Evolutionary conservation across 2,329 filamentous ascomycete genomes (phyloP), one percentile per base, ranked within the genome.

Genomic region (Neofusicoccum cordaticola): DNA sequence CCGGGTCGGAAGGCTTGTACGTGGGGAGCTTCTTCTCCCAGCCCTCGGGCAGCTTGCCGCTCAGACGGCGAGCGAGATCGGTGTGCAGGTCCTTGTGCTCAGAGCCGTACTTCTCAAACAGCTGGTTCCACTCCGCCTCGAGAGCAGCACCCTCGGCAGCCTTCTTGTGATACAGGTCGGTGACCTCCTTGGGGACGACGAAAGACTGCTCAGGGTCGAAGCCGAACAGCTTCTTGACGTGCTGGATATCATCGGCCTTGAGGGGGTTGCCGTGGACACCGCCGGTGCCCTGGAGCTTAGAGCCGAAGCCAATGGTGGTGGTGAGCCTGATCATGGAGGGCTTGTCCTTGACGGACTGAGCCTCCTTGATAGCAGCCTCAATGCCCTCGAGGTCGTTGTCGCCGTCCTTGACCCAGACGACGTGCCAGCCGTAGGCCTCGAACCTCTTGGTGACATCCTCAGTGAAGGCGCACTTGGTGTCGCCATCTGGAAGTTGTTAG

Each of bases 261-360:
- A 99, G 88, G 67, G 95, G 90, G 79, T 94, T 93, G 73, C 95
- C 95, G 87, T 99, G 95, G 68, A 99, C 95, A 80, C 92, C 92
- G 79, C 92, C 90, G 71, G 95, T 98, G 75, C 95, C 95, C 85
- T 96, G 87, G 74, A 95, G 88, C 81, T 90, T 87, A 73, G 95
- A 98, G 74, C 95, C 95, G 82, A 90, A 99, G 75, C 95, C 95
- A 77, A 99, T 99, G 79, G 91, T 98, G 77, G 95, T 99, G 78
- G 89, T 93, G 73, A 99, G 88, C 85, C 96, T 93, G 85, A 99
- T 97, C 75, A 99, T 84, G 67, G 93, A 90, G 69, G 95, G 95
- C 90, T 98, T 99, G 86, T 98, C 88, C 80, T 88, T 98, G 81
- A 96, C 90, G 70, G 88, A 84, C 84, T 94, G 88, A 79, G 88